Base-by-base conservation (phyloP, 345 rosid species). In the Excoecaria agallocha region DNA sequence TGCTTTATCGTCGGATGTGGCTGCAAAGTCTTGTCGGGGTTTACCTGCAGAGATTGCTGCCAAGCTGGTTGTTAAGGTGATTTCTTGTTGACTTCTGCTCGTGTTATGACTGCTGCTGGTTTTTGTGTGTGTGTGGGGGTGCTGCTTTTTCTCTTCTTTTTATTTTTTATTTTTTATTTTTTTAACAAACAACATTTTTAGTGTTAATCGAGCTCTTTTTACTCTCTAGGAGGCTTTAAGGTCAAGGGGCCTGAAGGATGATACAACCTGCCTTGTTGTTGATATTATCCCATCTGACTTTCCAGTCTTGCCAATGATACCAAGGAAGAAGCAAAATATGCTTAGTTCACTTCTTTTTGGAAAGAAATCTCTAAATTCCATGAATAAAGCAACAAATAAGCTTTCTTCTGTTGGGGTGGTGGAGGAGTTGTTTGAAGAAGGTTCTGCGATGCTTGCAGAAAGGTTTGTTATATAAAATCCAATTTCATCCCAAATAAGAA, bases 341-440 rank as follows among this genome's bases (percentile, higher is more conserved):
- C 82, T 96, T 38, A 77, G 79, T 77, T 85, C 92, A 61, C 78
- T 94, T 80, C 78, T 92, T 48, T 87, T 89, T 39, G 88, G 93
- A 78, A 93, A 86, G 82, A 89, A 82, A 73, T 82, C 84, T 54
- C 77, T 24, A 38, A 84, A 74, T 75, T 72, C 86, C 64, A 74
- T 77, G 46, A 85, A 76, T 80, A 93, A 89, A 78, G 77, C 86
- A 25, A 79, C 94, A 39, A 96, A 78, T 80, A 91, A 93, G 85
- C 98, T 96, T 62, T 90, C 98, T 62, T 84, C 97, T 68, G 93
- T 93, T 54, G 99, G 98, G 67, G 92, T 84, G 77, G 98, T 94
- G 73, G 98, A 93, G 83, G 99, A 96, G 80, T 86, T 96, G 84
- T 96, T 96, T 77, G 99, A 96, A 90, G 99, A 96, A 87, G 99